Percentiles rank a stretch among this genome's conserved stretches.
These are phyloP conservation scores for Ustilago nuda DNA, from an alignment of 1,284 basidiomycete genomes.

Conservation along the genomic window DNA sequence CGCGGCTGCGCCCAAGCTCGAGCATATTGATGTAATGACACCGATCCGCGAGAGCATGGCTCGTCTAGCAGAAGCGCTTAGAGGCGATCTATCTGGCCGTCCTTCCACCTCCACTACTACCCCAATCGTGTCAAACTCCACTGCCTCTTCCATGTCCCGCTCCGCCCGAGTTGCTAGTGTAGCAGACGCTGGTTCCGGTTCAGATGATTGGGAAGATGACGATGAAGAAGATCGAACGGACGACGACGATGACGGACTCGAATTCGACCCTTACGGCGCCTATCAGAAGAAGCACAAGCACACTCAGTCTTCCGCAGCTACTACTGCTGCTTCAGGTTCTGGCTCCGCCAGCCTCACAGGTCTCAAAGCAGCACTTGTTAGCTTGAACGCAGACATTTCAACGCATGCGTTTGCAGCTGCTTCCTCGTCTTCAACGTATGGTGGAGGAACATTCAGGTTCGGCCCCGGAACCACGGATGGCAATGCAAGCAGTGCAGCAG, in stretches of 20 bases:
- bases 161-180: slow-evolving; percentile 27
- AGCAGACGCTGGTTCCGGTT: slow-evolving; percentile 46
- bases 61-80: slow-evolving; percentile 45
- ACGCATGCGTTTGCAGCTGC: slow-evolving; percentile 39
- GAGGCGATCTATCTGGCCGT: slow-evolving; percentile 25
- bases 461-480: slow-evolving; percentile 12
- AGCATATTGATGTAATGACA: slow-evolving; percentile 59
- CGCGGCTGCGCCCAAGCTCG: slow-evolving; percentile 24
- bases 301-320: slow-evolving; percentile 35
- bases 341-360: slow-evolving; percentile 12
- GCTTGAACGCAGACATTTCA: slow-evolving; percentile 46
- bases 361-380: slow-evolving; percentile 35
- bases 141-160: slow-evolving; percentile 1
- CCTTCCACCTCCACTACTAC: neutral
- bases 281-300: slow-evolving; percentile 51
- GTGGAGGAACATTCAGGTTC: slow-evolving; percentile 19
- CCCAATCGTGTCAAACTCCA: neutral
- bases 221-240: slow-evolving; percentile 19
- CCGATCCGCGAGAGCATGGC: slow-evolving; percentile 56
- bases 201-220: slow-evolving; percentile 50
- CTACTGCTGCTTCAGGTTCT: slow-evolving; percentile 9
- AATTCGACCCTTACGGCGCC: slow-evolving; percentile 57
- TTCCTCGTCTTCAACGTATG: neutral
- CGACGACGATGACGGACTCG: slow-evolving; percentile 51
- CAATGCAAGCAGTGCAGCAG: slow-evolving; percentile 12